Base-by-base conservation (phyloP, 192 early-diverging fungal species). In the Diversispora eburnea region DNA sequence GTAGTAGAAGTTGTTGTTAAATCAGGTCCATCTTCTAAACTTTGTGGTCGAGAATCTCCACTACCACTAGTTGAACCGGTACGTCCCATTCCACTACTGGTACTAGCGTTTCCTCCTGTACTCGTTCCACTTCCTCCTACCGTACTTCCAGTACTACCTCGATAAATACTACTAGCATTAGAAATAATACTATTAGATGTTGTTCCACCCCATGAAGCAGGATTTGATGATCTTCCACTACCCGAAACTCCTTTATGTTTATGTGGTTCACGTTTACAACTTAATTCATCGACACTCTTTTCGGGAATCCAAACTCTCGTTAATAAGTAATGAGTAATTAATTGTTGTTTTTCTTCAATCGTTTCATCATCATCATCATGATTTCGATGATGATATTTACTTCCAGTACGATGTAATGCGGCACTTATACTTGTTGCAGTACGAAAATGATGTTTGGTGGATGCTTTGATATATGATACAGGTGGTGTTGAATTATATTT, bases 271-370 rank as follows among this genome's bases (percentile, higher is more conserved):
- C 91, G 78, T 25, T 80, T 67, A 33, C 80, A 71, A 59, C 88
- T 90, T 43, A 93, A 67, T 72, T 90, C 90, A 72, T 93, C 92
- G 17, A 93, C 85, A 72, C 88, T 90, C 55, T 88, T 88, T 77
- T 93, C 89, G 12, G 83, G 85, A 5, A 88, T 84, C 90, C 89
- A 91, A 0, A 84, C 79, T n/a, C 92, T 78, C 20, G 86, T 88
- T 57, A 93, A 76, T 6, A 93, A 74, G 80, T 91, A 93, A 45
- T 93, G 92, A 2, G 81, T 66, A 46, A 90, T 87, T 74, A 91
- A 59, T 60, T 86, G 85, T 59, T 88, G 87, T 9, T 83, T 87
- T 20, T 80, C 72, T 8, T 84, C 83, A 12, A 91, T 75, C 7
- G 81, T 83, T 10, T 91, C 88, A 15, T 86, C 84, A 15, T 86